Evolutionary conservation across 2,329 filamentous ascomycete species (phyloP), one percentile per base, ranked within the genome.

Genomic region (Tolypocladium capitatum): DNA sequence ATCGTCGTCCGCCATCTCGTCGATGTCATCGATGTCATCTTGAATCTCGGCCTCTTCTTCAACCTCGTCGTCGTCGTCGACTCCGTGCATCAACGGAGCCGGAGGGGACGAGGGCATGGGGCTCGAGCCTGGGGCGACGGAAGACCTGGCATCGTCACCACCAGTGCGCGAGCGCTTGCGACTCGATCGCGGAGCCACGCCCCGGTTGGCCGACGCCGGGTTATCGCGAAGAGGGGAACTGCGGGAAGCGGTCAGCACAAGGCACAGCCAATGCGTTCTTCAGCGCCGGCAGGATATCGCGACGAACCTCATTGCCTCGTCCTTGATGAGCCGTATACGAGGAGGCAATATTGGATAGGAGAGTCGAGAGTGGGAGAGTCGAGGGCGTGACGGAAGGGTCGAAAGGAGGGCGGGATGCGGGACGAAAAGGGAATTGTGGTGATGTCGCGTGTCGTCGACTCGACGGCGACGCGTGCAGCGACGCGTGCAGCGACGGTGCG

Each of bases 141-240:
- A 72, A 28, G 76, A 77, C 4, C 67, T 64, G 30, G 63, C 69
- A 64, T 79, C 74, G 50, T 72, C 73, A 43, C 67, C 74, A 46
- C 66, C 68, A 16, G 68, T 68, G 49, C 76, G 74, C 33, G 75
- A 70, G 44, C 77, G 74, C 61, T 81, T 80, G 56, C 76, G 74
- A 59, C 63, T 73, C 42, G 68, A 64, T 47, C 71, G 68, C 43
- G 71, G 64, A 40, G 68, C 73, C 27, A 75, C 64, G 46, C 87
- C 86, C 56, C 87, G 81, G 68, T 94, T 95, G 58, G 83, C 88
- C 54, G 89, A 90, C 51, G 83, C 81, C 73, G 86, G 84, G 68
- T 82, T 88, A 57, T 81, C 76, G 66, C 84, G 82, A 51, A 94
- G 75, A 63, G 90, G 89, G 64, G 88, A 94, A 73, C 86, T 94